Percentiles rank a stretch among this genome's conserved stretches.
Conservation (phyloP, 129 eudicot genomes). For the Arctium lappa region DNA sequence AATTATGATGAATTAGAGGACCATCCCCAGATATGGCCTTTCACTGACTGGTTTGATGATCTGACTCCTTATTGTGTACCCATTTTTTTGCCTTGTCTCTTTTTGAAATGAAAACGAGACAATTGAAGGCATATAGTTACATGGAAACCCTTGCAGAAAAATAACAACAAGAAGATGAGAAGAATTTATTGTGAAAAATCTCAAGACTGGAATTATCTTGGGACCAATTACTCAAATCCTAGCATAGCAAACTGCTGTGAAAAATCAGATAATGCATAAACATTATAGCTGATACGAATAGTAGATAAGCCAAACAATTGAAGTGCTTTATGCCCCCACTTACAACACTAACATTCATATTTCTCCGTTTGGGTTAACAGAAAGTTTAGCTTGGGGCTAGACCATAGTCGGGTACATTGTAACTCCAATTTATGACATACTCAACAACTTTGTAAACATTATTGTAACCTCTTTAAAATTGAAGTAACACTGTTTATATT, state of each 20-base stretch:
- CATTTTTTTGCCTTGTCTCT: background rate
- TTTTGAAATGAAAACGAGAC: background rate
- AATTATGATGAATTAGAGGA: background rate
- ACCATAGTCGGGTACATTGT: background rate
- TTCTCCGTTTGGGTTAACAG: background rate
- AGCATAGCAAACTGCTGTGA: background rate
- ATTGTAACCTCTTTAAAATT: background rate
- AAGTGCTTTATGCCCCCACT: background rate
- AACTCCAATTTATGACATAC: background rate
- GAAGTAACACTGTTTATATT: background rate
- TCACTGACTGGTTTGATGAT: background rate
- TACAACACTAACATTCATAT: background rate
- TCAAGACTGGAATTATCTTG: background rate
- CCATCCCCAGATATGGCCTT: background rate
- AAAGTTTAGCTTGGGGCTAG: background rate
- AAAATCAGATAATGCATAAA: background rate
- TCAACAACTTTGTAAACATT: background rate
- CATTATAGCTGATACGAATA: background rate
- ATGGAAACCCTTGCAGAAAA: background rate
- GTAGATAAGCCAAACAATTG: background rate
- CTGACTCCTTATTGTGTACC: background rate
- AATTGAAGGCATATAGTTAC: background rate
- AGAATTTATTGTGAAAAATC: background rate
- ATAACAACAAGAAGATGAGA: background rate
- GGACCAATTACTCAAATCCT: background rate